Base-by-base conservation (phyloP, 2,329 filamentous ascomycete genomes). In the Thelonectria rubi region DNA sequence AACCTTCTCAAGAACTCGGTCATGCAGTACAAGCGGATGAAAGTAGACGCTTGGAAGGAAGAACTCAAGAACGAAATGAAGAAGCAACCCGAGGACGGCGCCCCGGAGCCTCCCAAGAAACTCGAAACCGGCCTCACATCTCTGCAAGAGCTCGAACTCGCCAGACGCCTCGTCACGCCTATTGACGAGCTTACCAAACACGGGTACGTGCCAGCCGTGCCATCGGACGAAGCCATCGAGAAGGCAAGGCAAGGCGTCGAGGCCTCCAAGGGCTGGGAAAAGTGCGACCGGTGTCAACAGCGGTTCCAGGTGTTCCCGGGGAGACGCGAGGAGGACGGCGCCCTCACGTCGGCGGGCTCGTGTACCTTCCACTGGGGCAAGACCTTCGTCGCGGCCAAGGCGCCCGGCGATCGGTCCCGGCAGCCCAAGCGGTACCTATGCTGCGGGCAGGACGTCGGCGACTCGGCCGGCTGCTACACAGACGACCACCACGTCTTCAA, bases 271-370 rank as follows among this genome's bases (percentile, higher is more conserved):
- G 92, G 92, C 49, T 97, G 90, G 84, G 95, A 99, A 78, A 84
- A 88, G 51, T 99, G 95, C 71, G 94, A 97, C 72, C 89, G 95
- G 18, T 99, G 95, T 77, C 84, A 84, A 43, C 88, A 88, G 34
- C 88, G 94, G 20, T 99, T 99, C 72, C 92, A 97, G 72, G 92
- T 97, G 3, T 98, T 97, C 66, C 93, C 94, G 0, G 92, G 93
- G 3, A 88, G 94, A 43, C 86, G 93, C 55, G 86, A 89, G 60
- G 85, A 89, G 68, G 95, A 97, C 47, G 89, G 88, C 0, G 84
- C 91, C 2, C 84, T 97, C 15, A 86, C 91, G 0, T 90, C 88
- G 0, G 92, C 92, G 21, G 94, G 94, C 0, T 79, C 81, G 37
- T 99, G 96, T 77, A 88, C 81, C 1, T 89, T 94, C 75, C 95